Evolutionary conservation across 108 stramenopile species (phyloP), one percentile per base, ranked within the genome.

Genomic region (Cafeteria roenbergensis): DNA sequence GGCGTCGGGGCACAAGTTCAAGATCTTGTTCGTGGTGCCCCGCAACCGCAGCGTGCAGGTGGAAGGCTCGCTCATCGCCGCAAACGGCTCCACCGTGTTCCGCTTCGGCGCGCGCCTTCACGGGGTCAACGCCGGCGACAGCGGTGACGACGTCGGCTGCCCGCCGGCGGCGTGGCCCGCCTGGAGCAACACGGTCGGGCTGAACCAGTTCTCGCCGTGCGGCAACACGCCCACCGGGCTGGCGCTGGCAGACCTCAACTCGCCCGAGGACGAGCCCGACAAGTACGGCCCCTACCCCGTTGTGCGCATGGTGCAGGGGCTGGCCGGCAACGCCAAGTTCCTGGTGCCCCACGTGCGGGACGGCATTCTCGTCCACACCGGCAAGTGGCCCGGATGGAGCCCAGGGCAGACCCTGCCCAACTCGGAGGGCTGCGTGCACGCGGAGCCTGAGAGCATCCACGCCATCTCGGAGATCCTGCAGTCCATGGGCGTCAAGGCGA

Each of bases 211-310:
- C 38, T 1, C 70, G n/a, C 1, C 29, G 52, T 29, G 30, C 53
- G 70, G 70, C 26, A 71, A 71, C 42, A 71, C 70, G 4, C 31
- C 42, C 9, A 71, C 70, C 4, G 70, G 70, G 4, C 48, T 71
- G 26, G 12, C 31, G 4, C 37, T 65, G 63, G 51, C 29, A 3
- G 70, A 71, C 53, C 24, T 71, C 20, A 71, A 71, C 64, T 51
- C 59, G 22, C 70, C 70, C 6, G 70, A 71, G 42, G 26, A 25
- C 4, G 34, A 57, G 1, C 70, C 70, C 12, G 1, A 24, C 12
- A 2, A 51, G 24, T 71, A 71, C 56, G 70, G 70, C 25, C 70
- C 70, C 25, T 71, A 57, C 38, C 70, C 70, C 29, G 70, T 71
- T 25, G 65, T 65, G 31, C 26, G 70, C 1, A 12, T 66, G 22